Conservation (phyloP, 129 eudicot genomes). For the Flaveria trinervia region DNA sequence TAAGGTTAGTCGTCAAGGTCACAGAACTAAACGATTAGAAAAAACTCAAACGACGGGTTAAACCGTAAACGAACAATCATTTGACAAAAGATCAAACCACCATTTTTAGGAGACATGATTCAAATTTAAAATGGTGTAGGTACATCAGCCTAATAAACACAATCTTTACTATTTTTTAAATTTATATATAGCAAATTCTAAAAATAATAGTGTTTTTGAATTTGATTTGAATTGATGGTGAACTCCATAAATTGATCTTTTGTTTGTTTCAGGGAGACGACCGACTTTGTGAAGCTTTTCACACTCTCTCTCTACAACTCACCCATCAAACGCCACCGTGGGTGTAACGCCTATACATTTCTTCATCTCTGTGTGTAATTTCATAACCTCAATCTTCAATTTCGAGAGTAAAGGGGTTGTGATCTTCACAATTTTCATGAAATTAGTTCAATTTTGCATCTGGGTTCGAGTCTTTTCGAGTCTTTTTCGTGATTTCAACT, state of each 20-base stretch:
- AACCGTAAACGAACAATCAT: too few species aligned
- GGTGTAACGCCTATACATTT: background rate
- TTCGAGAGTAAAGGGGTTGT: background rate
- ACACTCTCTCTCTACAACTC: constrained; percentile 32
- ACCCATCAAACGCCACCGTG: constrained; percentile 15
- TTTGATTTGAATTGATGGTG: constrained; percentile 31
- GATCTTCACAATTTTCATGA: background rate
- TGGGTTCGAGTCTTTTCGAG: background rate
- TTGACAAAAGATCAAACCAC: too few species aligned
- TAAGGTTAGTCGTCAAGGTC: too few species aligned
- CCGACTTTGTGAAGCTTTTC: constrained; percentile 43
- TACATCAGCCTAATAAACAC: too few species aligned
- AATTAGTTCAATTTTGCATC: background rate
- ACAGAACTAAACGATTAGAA: too few species aligned
- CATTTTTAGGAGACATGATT: too few species aligned
- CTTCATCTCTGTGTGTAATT: background rate
- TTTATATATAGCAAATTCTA: background rate
- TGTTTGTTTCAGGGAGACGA: constrained; percentile 27
- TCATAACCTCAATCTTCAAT: constrained; percentile 1
- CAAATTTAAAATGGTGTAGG: too few species aligned
- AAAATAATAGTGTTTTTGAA: constrained; percentile 20
- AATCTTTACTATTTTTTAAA: too few species aligned
- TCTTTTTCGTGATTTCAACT: constrained; percentile 29
- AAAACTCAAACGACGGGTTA: too few species aligned
- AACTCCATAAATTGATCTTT: constrained; percentile 4